Conservation (phyloP, 129 eudicot species). For the Artemisia tridentata region DNA sequence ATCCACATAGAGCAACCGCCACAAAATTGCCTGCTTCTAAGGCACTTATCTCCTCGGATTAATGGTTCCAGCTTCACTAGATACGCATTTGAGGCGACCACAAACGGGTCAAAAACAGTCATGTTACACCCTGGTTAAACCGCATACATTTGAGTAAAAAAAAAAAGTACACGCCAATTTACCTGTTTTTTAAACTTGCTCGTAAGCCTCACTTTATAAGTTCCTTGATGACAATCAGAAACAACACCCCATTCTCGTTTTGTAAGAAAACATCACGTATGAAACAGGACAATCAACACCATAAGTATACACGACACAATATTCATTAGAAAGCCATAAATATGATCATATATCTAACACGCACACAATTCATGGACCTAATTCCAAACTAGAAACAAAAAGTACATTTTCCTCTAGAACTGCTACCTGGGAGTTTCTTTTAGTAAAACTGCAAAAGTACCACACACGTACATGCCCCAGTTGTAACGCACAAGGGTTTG, state of each 20-base stretch:
- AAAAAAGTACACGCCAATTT: no score
- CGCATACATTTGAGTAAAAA: no score
- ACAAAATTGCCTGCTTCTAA: no score
- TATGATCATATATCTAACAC: slow-evolving; percentile 2
- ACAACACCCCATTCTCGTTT: not conserved
- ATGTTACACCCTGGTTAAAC: no score
- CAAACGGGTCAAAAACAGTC: no score
- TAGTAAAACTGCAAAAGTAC: not conserved
- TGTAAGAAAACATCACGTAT: not conserved
- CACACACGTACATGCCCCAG: slow-evolving; percentile 1
- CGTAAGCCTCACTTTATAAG: no score
- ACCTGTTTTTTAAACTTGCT: no score
- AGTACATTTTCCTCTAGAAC: not conserved
- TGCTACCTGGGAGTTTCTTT: not conserved
- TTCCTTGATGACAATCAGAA: no score
- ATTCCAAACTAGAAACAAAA: not conserved
- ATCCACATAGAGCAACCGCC: no score
- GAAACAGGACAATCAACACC: not conserved
- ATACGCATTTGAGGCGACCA: no score
- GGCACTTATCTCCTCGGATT: no score
- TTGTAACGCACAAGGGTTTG: slow-evolving; percentile 1
- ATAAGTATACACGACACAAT: not conserved
- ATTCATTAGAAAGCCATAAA: not conserved
- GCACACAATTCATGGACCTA: slow-evolving; percentile 5
- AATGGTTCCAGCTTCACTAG: no score